Conservation (phyloP, 2,329 filamentous ascomycete species). For the Phyllosticta citribraziliensis region DNA sequence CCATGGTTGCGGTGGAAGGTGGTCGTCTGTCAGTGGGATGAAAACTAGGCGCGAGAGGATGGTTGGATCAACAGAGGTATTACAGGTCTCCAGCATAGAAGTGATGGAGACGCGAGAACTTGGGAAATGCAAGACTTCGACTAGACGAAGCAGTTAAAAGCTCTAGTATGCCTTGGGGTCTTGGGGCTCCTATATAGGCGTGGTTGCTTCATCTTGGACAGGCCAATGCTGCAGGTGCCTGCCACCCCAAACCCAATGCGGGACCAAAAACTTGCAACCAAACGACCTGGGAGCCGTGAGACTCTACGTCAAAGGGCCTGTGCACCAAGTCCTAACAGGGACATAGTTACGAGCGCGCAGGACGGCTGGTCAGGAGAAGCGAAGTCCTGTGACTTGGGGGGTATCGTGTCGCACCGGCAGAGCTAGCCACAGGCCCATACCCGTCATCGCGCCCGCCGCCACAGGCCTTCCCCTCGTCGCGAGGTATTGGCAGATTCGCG, state of each 20-base stretch:
- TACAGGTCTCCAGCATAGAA: not conserved
- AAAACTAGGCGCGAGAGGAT: not conserved
- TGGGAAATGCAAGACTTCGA: not conserved
- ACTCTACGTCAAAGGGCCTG: not conserved
- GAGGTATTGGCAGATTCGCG: not conserved
- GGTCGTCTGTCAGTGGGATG: not conserved
- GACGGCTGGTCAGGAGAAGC: not conserved
- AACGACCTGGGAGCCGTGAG: not conserved
- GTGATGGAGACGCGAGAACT: not conserved
- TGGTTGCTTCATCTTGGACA: not conserved
- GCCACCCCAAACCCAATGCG: not conserved
- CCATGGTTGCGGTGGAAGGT: constrained; percentile 32
- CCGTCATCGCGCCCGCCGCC: not conserved
- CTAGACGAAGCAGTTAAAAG: not conserved
- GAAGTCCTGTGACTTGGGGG: not conserved
- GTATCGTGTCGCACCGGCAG: not conserved
- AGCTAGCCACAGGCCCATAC: not conserved
- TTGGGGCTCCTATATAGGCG: not conserved
- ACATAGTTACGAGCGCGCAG: not conserved
- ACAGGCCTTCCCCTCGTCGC: not conserved
- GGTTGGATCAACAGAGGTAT: not conserved
- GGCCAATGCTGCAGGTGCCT: not conserved
- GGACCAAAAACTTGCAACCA: not conserved
- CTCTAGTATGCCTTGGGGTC: not conserved
- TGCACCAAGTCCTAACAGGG: not conserved